Evolutionary conservation across 345 rosid species (phyloP).

Genomic region (Pugionium dolabratum): DNA sequence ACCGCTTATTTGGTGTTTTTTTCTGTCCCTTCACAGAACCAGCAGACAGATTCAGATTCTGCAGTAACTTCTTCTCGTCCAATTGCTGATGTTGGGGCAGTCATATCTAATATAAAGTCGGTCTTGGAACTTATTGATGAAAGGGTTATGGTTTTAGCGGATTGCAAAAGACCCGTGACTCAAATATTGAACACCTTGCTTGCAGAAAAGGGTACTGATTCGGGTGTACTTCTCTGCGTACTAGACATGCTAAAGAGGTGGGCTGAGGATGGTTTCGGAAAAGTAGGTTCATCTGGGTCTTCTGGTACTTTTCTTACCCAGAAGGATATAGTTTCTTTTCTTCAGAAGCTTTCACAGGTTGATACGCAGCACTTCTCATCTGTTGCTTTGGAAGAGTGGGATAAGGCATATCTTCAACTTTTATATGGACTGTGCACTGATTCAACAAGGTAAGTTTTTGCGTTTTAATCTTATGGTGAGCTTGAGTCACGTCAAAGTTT

Average conservation of each 20-base stretch:
- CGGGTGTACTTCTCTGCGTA: conserved; percentile 84
- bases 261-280: conserved; percentile 73
- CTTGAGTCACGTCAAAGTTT: conserved; percentile 1
- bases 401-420: conserved; percentile 85
- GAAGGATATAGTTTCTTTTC: conserved; percentile 79
- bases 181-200: conserved; percentile 76
- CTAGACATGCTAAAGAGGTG: conserved; percentile 79
- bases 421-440: conserved; percentile 85
- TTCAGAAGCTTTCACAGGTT: conserved; percentile 88
- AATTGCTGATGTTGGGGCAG: conserved; percentile 79
- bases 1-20: conserved; percentile 27
- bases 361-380: conserved; percentile 77
- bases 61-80: conserved; percentile 87
- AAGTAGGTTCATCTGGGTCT: conserved; percentile 51
- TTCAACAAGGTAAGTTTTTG: conserved; percentile 66
- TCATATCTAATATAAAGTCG: conserved; percentile 71
- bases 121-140: conserved; percentile 80
- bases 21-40: conserved; percentile 51
- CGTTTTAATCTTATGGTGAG: conserved; percentile 13
- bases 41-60: conserved; percentile 82
- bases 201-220: conserved; percentile 87
- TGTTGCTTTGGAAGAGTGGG: conserved; percentile 83
- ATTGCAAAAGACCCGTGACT: conserved; percentile 76
- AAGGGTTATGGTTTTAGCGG: conserved; percentile 78
- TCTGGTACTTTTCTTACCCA: conserved; percentile 59